These are phyloP conservation scores for Populus alba DNA, from an alignment of 345 rosid genomes.

Conservation along the genomic window DNA sequence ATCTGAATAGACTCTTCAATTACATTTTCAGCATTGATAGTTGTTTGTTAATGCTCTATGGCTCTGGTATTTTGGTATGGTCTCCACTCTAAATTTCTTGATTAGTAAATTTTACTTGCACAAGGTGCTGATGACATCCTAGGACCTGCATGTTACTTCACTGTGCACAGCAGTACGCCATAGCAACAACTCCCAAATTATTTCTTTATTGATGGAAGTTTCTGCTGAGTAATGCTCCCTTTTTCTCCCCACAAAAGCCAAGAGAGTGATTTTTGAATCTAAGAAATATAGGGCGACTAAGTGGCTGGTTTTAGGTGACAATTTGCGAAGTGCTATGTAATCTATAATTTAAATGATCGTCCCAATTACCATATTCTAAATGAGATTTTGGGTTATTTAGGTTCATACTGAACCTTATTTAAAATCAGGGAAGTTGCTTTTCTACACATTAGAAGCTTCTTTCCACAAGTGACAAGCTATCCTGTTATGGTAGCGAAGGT, in stretches of 20 bases:
- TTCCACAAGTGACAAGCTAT: background rate
- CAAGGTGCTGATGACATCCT: background rate
- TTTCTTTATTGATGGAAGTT: no score
- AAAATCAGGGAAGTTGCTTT: background rate
- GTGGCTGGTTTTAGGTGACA: background rate
- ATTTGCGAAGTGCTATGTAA: background rate
- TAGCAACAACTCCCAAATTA: background rate
- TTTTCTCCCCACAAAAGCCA: conserved; percentile 12
- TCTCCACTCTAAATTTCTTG: background rate
- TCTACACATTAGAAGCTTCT: background rate
- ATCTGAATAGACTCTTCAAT: background rate
- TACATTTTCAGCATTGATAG: background rate
- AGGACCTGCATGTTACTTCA: background rate
- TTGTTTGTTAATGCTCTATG: background rate
- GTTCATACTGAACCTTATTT: background rate
- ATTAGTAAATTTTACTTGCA: background rate
- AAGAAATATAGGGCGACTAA: background rate
- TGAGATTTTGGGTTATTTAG: background rate
- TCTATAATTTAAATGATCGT: background rate
- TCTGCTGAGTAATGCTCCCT: conserved; percentile 7
- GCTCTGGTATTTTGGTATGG: background rate
- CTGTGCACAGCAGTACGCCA: background rate
- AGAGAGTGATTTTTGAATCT: background rate
- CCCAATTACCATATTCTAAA: background rate
- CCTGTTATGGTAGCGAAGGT: background rate